phyloP scores from a whole-genome alignment of 73 alveolate genomes.

The Paramecium sonneborni region DNA sequence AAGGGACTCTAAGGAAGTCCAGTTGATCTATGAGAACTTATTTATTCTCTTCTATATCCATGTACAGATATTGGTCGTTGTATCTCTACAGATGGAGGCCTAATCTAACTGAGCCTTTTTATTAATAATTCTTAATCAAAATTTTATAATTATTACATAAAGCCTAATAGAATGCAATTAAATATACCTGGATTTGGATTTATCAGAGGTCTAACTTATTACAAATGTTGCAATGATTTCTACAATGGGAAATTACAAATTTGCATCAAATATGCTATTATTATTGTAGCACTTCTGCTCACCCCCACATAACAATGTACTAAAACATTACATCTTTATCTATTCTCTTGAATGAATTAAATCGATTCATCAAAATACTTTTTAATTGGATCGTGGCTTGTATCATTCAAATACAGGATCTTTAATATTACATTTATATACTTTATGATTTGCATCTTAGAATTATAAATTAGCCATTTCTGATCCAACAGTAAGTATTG shows the following conservation, averaged over 20 bases:
- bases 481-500: constrained; percentile 54
- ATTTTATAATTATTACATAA: neutral
- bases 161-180: neutral
- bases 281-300: constrained; percentile 88
- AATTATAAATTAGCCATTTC: constrained; percentile 22
- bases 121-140: constrained; percentile 23
- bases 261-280: constrained; percentile 88
- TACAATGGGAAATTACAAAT: neutral
- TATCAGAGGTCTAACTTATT: constrained; percentile 29
- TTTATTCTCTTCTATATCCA: neutral
- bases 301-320: constrained; percentile 93
- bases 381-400: constrained; percentile 19
- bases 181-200: constrained; percentile 54
- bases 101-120: neutral
- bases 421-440: neutral
- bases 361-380: constrained; percentile 37
- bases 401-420: constrained; percentile 12
- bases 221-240: neutral
- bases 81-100: neutral
- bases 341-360: constrained; percentile 49
- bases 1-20: neutral
- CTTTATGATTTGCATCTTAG: neutral
- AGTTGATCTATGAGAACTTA: neutral
- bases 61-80: neutral
- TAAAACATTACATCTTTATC: constrained; percentile 69